These are phyloP conservation scores for Cyamopsis tetragonoloba DNA, from an alignment of 306 rosid genomes.

Conservation along the genomic window DNA sequence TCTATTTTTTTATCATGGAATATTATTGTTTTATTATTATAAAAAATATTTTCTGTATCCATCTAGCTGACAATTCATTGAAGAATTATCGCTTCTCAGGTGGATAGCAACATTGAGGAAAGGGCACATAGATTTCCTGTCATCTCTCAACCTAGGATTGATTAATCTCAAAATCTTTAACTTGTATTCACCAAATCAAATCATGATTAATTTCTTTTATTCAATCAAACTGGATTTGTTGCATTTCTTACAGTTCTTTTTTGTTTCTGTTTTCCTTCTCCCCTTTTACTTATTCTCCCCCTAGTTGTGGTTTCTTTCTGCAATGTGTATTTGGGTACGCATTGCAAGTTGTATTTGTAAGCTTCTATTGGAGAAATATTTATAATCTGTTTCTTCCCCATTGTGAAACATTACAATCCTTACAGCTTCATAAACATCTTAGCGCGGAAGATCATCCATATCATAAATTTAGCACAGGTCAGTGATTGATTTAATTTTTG, in stretches of 20 bases:
- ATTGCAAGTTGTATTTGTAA: not conserved
- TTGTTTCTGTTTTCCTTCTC: not conserved
- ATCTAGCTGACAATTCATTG: not conserved
- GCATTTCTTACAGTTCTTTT: not conserved
- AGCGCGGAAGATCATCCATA: conserved; percentile 75
- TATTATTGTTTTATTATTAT: conserved; percentile 2
- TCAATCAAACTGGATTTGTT: conserved; percentile 4
- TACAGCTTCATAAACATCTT: conserved; percentile 89
- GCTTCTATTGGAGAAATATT: conserved; percentile 18
- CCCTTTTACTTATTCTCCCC: conserved; percentile 3
- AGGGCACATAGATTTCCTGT: not conserved
- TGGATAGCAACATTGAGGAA: conserved; percentile 1
- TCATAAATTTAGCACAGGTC: conserved; percentile 94
- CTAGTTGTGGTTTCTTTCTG: not conserved
- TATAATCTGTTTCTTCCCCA: conserved; percentile 11
- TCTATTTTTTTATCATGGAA: conserved; percentile 13
- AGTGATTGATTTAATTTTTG: conserved; percentile 20
- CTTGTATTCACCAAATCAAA: not conserved
- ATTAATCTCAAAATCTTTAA: not conserved
- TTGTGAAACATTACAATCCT: conserved; percentile 32
- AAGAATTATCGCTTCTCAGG: not conserved
- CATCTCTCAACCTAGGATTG: not conserved
- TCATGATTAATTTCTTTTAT: not conserved
- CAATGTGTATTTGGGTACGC: not conserved
- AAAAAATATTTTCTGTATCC: not conserved